Evolutionary conservation across 2,329 filamentous ascomycete species (phyloP), one percentile per base, ranked within the genome.

Genomic region (Colletotrichum somersetense): DNA sequence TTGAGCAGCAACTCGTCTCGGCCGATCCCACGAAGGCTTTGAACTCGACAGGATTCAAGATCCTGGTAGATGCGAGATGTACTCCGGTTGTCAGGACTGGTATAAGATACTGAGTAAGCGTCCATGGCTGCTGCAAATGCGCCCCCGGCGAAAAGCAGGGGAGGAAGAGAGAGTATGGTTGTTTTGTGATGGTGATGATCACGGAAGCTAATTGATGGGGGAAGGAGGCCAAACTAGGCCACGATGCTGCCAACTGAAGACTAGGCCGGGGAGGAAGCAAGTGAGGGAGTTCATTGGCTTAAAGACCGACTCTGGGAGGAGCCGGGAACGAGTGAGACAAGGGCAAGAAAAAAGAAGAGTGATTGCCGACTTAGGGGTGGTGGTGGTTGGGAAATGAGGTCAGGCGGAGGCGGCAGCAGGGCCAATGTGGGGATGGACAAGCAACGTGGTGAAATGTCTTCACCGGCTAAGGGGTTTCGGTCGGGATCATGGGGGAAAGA

Each of bases 1-100:
- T 76, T 78, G 42, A 80, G 73, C 44, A 78, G 77, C 38, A 72
- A 53, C 30, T 56, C 69, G 50, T 81, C 77, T 62, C 77, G 76
- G 63, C 79, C 76, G 66, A 81, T 76, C 50, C 80, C 79, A 59
- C 79, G 74, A 40, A 82, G 75, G 71, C 77, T 82, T 55, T 80
- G 79, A 33, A 81, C 78, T 58, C 81, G 83, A 62, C 82, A 82
- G 33, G 82, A 80, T 74, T 81, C 82, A 33, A 88, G 81, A 75
- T 88, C 86, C 73, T 84, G 84, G 76, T 87, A 87, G 63, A 88
- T 85, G 64, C 81, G 84, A 56, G 86, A 88, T 35, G 83, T 80
- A 67, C 78, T 79, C 74, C 84, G 82, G 62, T 79, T 80, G 23
- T 83, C 78, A 40, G 83, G 78, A 77, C 84, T 87, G 75, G 82